Percentiles rank a stretch among this genome's conserved stretches.
Evolutionary conservation across 2,329 filamentous ascomycete genomes (phyloP).

Genomic region (Cladosporium sp.): DNA sequence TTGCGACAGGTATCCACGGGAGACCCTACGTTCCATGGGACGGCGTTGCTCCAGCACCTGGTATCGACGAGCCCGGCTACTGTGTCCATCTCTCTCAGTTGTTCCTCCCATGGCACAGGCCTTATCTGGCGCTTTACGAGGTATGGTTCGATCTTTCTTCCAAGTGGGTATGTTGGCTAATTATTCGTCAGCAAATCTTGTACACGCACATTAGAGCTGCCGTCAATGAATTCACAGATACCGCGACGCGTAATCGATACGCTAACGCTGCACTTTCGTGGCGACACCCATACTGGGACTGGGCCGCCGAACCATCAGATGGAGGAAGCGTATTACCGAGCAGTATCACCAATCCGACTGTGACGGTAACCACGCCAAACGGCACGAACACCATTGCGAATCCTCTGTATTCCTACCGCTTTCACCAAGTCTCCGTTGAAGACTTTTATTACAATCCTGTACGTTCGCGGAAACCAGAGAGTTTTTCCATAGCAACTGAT

Average conservation of each 20-base stretch:
- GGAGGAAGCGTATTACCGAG: conserved; percentile 34
- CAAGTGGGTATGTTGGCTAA: background rate
- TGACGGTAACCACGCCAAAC: conserved; percentile 34
- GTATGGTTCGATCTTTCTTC: conserved; percentile 29
- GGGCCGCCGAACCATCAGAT: conserved; percentile 36
- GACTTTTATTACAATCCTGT: conserved; percentile 60
- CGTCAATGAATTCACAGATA: conserved; percentile 38
- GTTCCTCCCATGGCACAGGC: conserved; percentile 80
- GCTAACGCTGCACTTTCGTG: conserved; percentile 37
- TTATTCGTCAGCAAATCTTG: conserved; percentile 36
- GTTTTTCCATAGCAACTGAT: too few species aligned
- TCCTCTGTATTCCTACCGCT: conserved; percentile 33
- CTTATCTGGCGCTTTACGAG: conserved; percentile 65
- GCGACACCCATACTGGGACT: conserved; percentile 48
- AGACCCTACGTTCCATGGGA: conserved; percentile 62
- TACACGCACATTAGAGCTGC: conserved; percentile 38
- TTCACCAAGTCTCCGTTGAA: conserved; percentile 52
- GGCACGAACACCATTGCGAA: conserved; percentile 31
- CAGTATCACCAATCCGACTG: conserved; percentile 36
- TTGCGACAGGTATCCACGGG: conserved; percentile 67
- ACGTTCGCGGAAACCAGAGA: conserved; percentile 29
- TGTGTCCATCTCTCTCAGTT: conserved; percentile 72
- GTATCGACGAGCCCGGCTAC: conserved; percentile 61
- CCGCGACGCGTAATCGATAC: conserved; percentile 35
- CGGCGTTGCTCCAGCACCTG: conserved; percentile 43